Conservation (phyloP, 805 yeast genomes). For the Metschnikowia kunwiensis region DNA sequence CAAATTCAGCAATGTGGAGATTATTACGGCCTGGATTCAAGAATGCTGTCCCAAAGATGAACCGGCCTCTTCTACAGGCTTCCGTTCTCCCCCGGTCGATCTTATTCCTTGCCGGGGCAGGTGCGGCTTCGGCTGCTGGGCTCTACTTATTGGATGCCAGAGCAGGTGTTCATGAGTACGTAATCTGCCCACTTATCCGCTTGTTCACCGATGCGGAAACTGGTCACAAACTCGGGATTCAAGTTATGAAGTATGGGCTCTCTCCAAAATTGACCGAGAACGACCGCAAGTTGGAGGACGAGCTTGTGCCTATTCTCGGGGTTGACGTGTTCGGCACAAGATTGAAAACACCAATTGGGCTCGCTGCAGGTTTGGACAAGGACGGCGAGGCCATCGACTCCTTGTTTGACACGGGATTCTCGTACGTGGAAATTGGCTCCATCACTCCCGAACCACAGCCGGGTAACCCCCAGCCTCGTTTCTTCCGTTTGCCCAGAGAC, state of each 20-base stretch:
- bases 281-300: conserved; percentile 37
- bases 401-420: conserved; percentile 72
- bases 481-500: conserved; percentile 80
- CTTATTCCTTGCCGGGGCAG: conserved; percentile 17
- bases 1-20: conserved; percentile 3
- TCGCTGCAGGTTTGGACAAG: conserved; percentile 96
- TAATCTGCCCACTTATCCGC: conserved; percentile 75
- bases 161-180: conserved; percentile 77
- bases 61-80: conserved; percentile 12
- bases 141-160: conserved; percentile 71
- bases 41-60: background rate
- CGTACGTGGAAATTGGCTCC: conserved; percentile 90
- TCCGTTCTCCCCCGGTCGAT: conserved; percentile 22
- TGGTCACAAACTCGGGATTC: conserved; percentile 77
- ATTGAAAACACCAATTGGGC: conserved; percentile 76
- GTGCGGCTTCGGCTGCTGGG: conserved; percentile 36
- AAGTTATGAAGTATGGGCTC: conserved; percentile 63
- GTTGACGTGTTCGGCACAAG: conserved; percentile 66
- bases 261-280: conserved; percentile 60
- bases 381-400: conserved; percentile 89
- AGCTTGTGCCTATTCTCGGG: conserved; percentile 41
- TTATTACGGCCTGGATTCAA: conserved; percentile 4
- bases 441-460: conserved; percentile 91
- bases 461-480: conserved; percentile 91
- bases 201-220: conserved; percentile 73